Evolutionary conservation across 805 yeast genomes (phyloP), one percentile per base, ranked within the genome.

Genomic region (Candida sanyiensis): DNA sequence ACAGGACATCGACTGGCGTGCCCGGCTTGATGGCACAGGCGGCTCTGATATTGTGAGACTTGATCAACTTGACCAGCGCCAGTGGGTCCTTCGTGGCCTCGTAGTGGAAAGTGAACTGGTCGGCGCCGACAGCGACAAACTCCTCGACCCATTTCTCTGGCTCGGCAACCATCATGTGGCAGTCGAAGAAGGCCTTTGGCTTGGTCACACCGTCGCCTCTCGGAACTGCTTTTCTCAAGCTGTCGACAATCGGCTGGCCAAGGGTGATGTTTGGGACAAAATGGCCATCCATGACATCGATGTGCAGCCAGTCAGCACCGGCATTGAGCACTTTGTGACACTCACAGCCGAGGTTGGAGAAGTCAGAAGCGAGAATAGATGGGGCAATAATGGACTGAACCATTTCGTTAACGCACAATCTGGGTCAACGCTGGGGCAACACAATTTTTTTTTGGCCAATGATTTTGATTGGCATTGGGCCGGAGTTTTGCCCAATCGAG

Each of bases 261-360:
- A 93, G 69, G 1, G 96, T 81, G 49, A 93, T 82, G 66, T 93
- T 93, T 49, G 98, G 98, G 35, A 93, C 99, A 59, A 93, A 93
- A 63, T 90, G 89, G 35, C 98, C 98, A 60, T 93, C 99, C 99
- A 93, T 93, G 35, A 93, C 90, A 63, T 93, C 99, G 38, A 93
- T 78, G 63, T 93, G 99, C 45, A 93, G 78, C 99, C 99, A 93
- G 54, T 90, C 96, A 16, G 96, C 95, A 18, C 84, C 82, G 40
- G 82, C 71, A 37, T 77, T 74, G 56, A 86, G 78, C 65, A 89
- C 83, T 43, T 73, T 71, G 56, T 82, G 83, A 63, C 96, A 86
- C 47, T 89, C 90, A 49, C 87, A 76, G 35, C 94, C 97, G 45
- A 93, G 66, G 51, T 86, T 75, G 49, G 97, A 80, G 57, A 90